These are phyloP conservation scores for Camellia lanceoleosa DNA, from an alignment of 148 eudicot genomes.

Conservation along the genomic window DNA sequence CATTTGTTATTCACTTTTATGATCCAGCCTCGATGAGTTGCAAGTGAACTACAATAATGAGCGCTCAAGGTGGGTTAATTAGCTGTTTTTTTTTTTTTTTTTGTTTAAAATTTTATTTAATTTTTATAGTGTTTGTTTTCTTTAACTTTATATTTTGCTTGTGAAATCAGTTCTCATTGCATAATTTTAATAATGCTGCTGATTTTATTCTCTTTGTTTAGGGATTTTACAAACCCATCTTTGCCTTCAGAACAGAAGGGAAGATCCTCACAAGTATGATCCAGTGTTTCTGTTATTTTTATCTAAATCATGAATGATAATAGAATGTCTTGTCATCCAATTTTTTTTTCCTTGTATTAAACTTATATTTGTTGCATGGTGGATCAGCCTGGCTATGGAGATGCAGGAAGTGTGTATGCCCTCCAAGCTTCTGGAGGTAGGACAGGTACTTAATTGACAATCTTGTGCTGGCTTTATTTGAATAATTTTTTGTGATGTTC, in stretches of 20 bases:
- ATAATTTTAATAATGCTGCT: neutral
- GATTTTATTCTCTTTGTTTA: conserved; percentile 16
- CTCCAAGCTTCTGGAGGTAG: conserved; percentile 51
- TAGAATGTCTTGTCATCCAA: neutral
- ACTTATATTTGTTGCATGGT: conserved; percentile 11
- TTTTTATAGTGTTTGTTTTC: too few species aligned
- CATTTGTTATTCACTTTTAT: neutral
- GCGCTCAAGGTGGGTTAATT: conserved; percentile 62
- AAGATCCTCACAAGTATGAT: conserved; percentile 71
- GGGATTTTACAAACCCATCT: conserved; percentile 90
- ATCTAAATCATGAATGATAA: neutral
- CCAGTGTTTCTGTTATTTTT: neutral
- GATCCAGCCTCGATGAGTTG: conserved; percentile 80
- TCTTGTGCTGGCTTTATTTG: neutral
- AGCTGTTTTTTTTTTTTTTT: neutral
- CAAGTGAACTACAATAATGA: conserved; percentile 91
- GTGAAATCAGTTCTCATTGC: neutral
- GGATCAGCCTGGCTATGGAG: conserved; percentile 78
- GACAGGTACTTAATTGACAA: conserved; percentile 32
- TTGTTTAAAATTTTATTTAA: neutral
- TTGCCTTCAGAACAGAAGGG: conserved; percentile 88
- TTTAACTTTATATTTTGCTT: neutral
- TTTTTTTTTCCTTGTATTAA: neutral
- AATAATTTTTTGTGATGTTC: neutral
- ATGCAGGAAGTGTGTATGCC: conserved; percentile 63